Conservation (phyloP, 2,329 filamentous ascomycete genomes). For the Fusarium coicis region DNA sequence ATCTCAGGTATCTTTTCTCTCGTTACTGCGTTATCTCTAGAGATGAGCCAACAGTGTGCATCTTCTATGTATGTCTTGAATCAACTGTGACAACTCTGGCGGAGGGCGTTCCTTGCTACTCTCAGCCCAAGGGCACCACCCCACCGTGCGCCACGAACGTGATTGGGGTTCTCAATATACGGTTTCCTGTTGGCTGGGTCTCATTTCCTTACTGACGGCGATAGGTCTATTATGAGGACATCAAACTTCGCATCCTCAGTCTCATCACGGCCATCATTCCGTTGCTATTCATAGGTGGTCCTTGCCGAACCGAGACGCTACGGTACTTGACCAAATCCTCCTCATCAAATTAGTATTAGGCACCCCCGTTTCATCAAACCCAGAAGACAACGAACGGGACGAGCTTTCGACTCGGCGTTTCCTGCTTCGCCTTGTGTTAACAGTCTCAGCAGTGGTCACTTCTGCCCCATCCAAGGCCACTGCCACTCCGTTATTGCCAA, state of each 20-base stretch:
- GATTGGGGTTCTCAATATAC: constrained; percentile 22
- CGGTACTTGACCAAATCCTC: background rate
- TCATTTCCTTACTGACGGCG: constrained; percentile 5
- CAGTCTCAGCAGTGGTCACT: constrained; percentile 12
- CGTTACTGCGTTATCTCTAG: background rate
- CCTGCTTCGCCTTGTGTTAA: constrained; percentile 29
- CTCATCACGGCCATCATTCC: constrained; percentile 12
- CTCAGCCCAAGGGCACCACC: constrained; percentile 3
- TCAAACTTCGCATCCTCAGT: background rate
- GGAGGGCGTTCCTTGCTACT: constrained; percentile 1
- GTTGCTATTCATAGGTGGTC: constrained; percentile 19
- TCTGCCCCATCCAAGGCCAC: constrained; percentile 13
- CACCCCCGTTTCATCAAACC: background rate
- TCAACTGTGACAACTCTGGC: background rate
- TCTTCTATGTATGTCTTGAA: background rate
- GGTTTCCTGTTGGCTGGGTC: constrained; percentile 18
- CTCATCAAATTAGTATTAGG: constrained; percentile 9
- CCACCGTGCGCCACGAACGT: constrained; percentile 17
- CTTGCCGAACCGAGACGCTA: constrained; percentile 9
- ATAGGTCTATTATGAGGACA: background rate
- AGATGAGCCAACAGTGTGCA: background rate
- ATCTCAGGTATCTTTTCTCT: background rate
- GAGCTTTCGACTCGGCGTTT: constrained; percentile 19
- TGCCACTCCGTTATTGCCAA: background rate
- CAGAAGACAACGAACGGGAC: constrained; percentile 1